A percentile compares a stretch with the other conserved stretches of the same genome.
Evolutionary conservation across 805 yeast genomes (phyloP).

Genomic region (Saccharomycopsis sp.): DNA sequence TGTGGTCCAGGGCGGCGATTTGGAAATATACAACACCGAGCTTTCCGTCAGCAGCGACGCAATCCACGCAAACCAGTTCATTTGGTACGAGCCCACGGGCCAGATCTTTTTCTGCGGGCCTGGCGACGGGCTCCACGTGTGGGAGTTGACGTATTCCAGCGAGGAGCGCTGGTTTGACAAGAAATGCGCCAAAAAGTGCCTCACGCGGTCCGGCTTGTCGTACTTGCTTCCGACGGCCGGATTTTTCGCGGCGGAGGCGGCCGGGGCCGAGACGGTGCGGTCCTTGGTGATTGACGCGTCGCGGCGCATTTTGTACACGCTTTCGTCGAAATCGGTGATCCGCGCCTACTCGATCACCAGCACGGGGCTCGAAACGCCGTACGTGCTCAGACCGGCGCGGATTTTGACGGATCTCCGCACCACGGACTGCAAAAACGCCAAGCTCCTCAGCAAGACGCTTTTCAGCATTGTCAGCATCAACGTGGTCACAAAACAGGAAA

Average conservation of each 20-base stretch:
- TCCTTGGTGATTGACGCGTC: constrained; percentile 71
- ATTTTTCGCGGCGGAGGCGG: constrained; percentile 5
- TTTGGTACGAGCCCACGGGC: constrained; percentile 54
- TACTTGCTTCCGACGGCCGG: constrained; percentile 41
- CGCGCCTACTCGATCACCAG: constrained; percentile 54
- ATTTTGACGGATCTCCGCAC: constrained; percentile 36
- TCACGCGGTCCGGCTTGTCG: constrained; percentile 60
- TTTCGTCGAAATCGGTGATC: constrained; percentile 75
- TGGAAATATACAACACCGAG: constrained; percentile 76
- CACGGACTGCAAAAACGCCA: constrained; percentile 43
- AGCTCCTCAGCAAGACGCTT: constrained; percentile 49
- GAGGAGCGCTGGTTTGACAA: constrained; percentile 83
- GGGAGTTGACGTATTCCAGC: constrained; percentile 82
- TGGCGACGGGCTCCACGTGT: constrained; percentile 68
- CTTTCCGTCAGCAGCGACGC: constrained; percentile 78
- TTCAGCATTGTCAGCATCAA: constrained; percentile 53
- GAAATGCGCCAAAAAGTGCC: constrained; percentile 75
- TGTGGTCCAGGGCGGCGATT: constrained; percentile 33
- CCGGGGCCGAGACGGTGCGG: constrained; percentile 41
- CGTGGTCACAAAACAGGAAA: constrained; percentile 56
- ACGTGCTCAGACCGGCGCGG: constrained; percentile 31
- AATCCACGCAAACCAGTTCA: constrained; percentile 57
- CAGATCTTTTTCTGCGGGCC: constrained; percentile 82
- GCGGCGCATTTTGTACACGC: constrained; percentile 69
- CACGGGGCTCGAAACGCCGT: constrained; percentile 38